Base-by-base conservation (phyloP, 805 yeast species). In the Ogataea methylovora region DNA sequence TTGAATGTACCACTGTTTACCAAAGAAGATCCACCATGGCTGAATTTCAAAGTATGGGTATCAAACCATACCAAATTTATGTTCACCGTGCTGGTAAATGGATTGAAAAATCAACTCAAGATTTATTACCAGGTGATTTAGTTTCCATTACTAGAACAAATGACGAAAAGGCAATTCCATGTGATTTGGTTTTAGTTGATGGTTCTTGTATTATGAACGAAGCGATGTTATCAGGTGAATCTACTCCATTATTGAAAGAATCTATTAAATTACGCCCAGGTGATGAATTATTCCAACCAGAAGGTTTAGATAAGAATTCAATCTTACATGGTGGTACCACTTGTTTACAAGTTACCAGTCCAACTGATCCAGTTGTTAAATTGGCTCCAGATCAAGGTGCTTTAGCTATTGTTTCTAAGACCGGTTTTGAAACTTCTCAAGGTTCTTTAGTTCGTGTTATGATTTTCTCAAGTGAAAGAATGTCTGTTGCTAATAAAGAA, bases 211-310 rank as follows among this genome's bases (percentile, higher is more conserved):
- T 92, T 53, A 94, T 92, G 30, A 92, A 92, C 55, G 98, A 92
- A 69, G 98, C 98, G 17, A 92, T 92, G 98, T 77, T 92, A 37
- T 85, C 96, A 5, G 98, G 98, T 58, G 98, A 92, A 65, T 87
- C 97, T 5, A 92, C 98, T 29, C 98, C 98, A 6, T 67, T 92
- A 47, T 75, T 92, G 54, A 92, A 92, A 54, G 98, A 92, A 61
- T 84, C 95, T 2, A 75, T 88, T 44, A 77, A 76, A 44, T 73
- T 84, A 46, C 84, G 98, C 62, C 94, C 94, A 19, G 61, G 67
- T 22, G 60, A 69, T 14, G 95, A 84, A 37, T 46, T 44, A 7
- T 65, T 87, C 44, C 84, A 84, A 42, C 63, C 81, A 3, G 92
- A 85, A 38, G 88, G 94, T 24, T 53, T 85, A 30, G 98, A 92